Evolutionary conservation across 176 grass and related monocot genomes (phyloP), one percentile per base, ranked within the genome.

Genomic region (Avena sativa): DNA sequence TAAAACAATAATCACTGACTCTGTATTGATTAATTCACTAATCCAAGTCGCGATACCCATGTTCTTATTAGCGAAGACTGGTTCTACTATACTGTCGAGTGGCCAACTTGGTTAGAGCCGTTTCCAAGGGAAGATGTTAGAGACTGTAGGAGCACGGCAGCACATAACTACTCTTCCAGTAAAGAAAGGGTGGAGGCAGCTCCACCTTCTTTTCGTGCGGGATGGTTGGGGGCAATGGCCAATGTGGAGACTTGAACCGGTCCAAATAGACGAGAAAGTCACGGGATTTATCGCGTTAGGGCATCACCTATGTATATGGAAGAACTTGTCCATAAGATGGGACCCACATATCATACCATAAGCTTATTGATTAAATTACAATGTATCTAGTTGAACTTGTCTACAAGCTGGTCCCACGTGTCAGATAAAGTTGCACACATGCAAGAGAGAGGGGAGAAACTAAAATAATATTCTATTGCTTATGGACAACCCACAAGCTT

Each of bases 131-230:
- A 6, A 66, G 63, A 15, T 12, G 63, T 66, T 30, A 2, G 63
- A 66, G 25, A 64, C 61, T 64, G 61, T 64, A 6, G 25, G 61
- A 30, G 61, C 61, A 9, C 61, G 61, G 61, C 61, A 64, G 4
- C 12, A 25, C 61, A 26, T 4, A 28, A 28, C 23, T 63, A 63
- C 7, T 62, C 59, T 62, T 61, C 58, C 20, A 23, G 58, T 23
- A 62, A 23, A 25, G 60, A 10, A 62, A 44, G 28, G 36, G 36
- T 12, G 43, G 48, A 47, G 43, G 70, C 43, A 23, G 70, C 43
- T 48, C 43, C 70, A 73, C 70, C 70, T 73, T 48, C 10, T 73
- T 73, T 48, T 25, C 43, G 20, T 73, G 43, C 40, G 69, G 36
- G 38, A 71, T 44, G 30, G 68, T 36, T 14, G 36, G 16, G 14